Base-by-base conservation (phyloP, 2,329 filamentous ascomycete genomes). In the Penicillium sp. region DNA sequence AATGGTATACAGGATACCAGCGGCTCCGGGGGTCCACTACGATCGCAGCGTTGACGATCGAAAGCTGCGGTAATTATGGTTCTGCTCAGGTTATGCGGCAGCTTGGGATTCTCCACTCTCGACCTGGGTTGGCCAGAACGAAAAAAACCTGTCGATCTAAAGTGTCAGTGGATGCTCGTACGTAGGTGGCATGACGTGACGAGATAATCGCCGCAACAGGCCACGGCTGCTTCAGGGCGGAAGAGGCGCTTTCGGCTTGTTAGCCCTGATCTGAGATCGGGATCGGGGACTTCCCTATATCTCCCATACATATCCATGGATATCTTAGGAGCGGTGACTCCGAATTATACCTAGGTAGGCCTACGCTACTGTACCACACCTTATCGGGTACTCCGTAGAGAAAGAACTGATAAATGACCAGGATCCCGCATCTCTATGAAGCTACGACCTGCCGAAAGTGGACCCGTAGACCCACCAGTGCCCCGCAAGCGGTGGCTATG, bases 401-500 rank as follows among this genome's bases (percentile, higher is more conserved):
- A 47, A 16, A 5, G 6, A n/a, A 24, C 14, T 42, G 40, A 38
- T 39, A 44, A 23, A 41, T 29, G 42, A 9, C 8, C 24, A 26
- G 10, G 44, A 44, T 36, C 18, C 28, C 26, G 7, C 35, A 22
- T 22, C 20, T 42, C 37, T 38, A 28, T 43, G 44, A 40, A 47
- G 49, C 47, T 34, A 50, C 49, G 41, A 46, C 46, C 37, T 54
- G 42, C 51, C 49, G 18, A 14, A 24, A 43, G 52, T 50, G 52
- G 55, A 44, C 22, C 44, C 18, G 18, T 20, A 20, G 23, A 24
- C 18, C 23, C 16, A 22, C 24, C 10, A 16, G 22, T 8, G 39
- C 52, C 56, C 54, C 52, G 54, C 56, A 55, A 56, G 52, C 54
- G 50, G 6, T 24, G n/a, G 18, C 20, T 23, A 37, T 23, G n/a